phyloP scores from a whole-genome alignment of 1,284 basidiomycete species.

The Ceratobasidium sp. region DNA sequence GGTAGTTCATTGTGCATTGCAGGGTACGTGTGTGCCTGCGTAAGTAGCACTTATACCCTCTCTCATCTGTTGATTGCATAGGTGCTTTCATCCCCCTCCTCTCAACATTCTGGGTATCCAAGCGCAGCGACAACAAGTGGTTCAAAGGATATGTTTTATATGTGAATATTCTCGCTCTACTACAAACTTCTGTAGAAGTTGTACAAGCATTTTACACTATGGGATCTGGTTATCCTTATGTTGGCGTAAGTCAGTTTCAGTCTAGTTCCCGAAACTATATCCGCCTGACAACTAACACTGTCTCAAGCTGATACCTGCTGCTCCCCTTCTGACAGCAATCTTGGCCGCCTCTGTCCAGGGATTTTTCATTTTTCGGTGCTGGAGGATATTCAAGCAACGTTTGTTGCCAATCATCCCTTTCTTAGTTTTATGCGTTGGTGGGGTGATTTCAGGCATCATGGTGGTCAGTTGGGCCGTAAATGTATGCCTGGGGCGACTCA shows the following conservation, averaged over 20 bases:
- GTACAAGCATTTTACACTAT: not conserved
- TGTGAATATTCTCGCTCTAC: not conserved
- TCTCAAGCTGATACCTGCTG: not conserved
- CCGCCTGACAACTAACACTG: not conserved
- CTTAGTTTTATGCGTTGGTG: not conserved
- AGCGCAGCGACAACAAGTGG: constrained; percentile 3
- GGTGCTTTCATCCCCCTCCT: constrained; percentile 23
- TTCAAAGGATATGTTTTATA: constrained; percentile 26
- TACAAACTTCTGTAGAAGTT: constrained; percentile 15
- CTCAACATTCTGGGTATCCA: constrained; percentile 9
- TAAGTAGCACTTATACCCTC: not conserved
- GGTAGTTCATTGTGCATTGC: constrained; percentile 23
- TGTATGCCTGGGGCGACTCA: not conserved
- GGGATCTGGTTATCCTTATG: not conserved
- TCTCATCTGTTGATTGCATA: not conserved
- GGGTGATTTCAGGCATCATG: constrained; percentile 1
- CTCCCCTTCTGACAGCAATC: not conserved
- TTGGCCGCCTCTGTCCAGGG: constrained; percentile 24
- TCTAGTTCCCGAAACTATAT: not conserved
- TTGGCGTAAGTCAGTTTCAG: not conserved
- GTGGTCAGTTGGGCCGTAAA: constrained; percentile 6
- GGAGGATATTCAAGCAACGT: constrained; percentile 31
- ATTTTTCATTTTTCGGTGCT: constrained; percentile 39
- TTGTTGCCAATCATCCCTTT: constrained; percentile 15
- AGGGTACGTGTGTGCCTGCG: not conserved